These are phyloP conservation scores for Microcyclospora tardicrescens DNA, from an alignment of 2,329 filamentous ascomycete genomes.

Conservation along the genomic window DNA sequence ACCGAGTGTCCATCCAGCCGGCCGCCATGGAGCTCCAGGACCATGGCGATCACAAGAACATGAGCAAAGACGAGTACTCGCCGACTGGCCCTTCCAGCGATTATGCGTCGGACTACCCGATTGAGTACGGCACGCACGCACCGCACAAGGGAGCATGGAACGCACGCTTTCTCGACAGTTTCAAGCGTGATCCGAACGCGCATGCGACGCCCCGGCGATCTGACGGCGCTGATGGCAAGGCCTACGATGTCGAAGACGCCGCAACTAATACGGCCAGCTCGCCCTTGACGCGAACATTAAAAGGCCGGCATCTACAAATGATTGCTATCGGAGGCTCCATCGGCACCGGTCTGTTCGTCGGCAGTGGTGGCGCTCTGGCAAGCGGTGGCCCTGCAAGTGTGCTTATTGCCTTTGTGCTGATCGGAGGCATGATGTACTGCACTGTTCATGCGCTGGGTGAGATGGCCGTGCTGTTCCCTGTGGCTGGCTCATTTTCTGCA, in stretches of 20 bases:
- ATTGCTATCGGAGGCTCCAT: constrained; percentile 92
- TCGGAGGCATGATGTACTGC: constrained; percentile 66
- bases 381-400: constrained; percentile 66
- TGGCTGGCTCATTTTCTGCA: constrained; percentile 81
- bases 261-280: constrained; percentile 55
- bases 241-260: constrained; percentile 51
- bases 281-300: constrained; percentile 57
- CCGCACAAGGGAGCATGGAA: constrained; percentile 11
- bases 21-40: no score
- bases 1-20: no score
- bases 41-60: no score
- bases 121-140: constrained; percentile 15
- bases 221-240: constrained; percentile 40
- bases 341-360: constrained; percentile 34
- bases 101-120: constrained; percentile 2
- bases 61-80: constrained; percentile 1
- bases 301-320: constrained; percentile 82
- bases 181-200: constrained; percentile 49
- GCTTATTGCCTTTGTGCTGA: constrained; percentile 53
- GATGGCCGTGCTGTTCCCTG: constrained; percentile 77
- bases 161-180: constrained; percentile 43
- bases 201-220: constrained; percentile 31
- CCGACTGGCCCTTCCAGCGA: constrained; percentile 3
- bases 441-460: constrained; percentile 87
- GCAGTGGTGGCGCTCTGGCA: constrained; percentile 43